These are phyloP conservation scores for Diaporthe vaccinii DNA, from an alignment of 2,329 filamentous ascomycete species.

Conservation along the genomic window DNA sequence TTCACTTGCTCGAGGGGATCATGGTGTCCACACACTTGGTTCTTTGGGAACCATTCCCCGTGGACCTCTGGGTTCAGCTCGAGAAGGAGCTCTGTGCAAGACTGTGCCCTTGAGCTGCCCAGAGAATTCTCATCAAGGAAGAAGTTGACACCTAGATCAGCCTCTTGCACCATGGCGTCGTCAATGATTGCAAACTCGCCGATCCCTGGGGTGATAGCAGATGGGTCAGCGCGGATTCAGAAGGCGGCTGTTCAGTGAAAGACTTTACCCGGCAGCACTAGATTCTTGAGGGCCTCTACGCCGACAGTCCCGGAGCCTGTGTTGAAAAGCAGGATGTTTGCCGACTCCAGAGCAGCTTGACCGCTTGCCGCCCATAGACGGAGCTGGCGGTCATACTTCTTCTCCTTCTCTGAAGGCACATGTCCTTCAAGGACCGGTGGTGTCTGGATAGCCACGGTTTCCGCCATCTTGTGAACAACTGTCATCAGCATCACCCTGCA, in stretches of 20 bases:
- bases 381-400: constrained; percentile 94
- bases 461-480: constrained; percentile 54
- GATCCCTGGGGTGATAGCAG: constrained; percentile 68
- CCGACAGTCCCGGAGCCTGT: constrained; percentile 89
- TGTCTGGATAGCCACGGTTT: constrained; percentile 59
- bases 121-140: constrained; percentile 87
- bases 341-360: constrained; percentile 89
- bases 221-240: neutral
- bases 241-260: neutral
- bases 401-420: constrained; percentile 72
- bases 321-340: constrained; percentile 92
- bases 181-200: constrained; percentile 94
- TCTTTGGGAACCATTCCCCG: constrained; percentile 75
- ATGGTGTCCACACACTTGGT: constrained; percentile 52
- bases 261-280: constrained; percentile 83
- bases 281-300: constrained; percentile 93
- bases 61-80: constrained; percentile 95
- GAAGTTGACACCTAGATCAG: constrained; percentile 95
- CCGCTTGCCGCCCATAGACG: constrained; percentile 95
- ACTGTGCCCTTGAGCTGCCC: constrained; percentile 83
- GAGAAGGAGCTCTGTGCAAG: constrained; percentile 80
- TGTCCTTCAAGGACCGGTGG: constrained; percentile 59
- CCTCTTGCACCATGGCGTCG: constrained; percentile 79
- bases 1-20: neutral
- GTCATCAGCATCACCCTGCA: neutral